Evolutionary conservation across 495 filamentous ascomycete genomes (phyloP), one percentile per base, ranked within the genome.

Genomic region (Neurospora sp.): DNA sequence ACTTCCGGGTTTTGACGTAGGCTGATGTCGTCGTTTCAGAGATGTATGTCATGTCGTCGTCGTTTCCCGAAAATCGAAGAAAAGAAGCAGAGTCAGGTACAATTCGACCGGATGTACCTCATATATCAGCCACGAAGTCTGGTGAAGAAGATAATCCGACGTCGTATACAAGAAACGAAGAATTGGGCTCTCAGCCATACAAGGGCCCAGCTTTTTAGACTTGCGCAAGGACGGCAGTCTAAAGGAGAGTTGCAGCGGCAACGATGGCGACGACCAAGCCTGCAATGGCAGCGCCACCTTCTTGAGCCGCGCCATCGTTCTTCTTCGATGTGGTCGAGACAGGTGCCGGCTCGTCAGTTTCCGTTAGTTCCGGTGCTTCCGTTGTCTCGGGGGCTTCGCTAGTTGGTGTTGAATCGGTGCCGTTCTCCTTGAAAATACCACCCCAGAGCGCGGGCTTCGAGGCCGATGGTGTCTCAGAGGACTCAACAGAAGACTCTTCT

Each of bases 221-320:
- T 7, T 35, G 27, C 14, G 54, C 14, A 35, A 14, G 8, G 54
- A 18, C 2, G 8, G 54, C 54, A 66, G 27, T 66, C 16, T 72
- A 87, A 37, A 83, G 80, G 37, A 87, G 76, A 44, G 82, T 84
- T 44, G 81, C 80, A 5, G 84, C 84, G 23, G 84, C 85, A 16
- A 87, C 79, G 8, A 86, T 78, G 70, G 85, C 85, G 18, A 87
- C 82, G 37, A 87, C 79, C 38, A 87, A 76, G 23, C 84, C 84
- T 18, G 84, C 84, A 23, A 86, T 78, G 62, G 85, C 84, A 39
- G 83, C 78, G 14, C 82, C 82, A 20, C 82, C 80, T 72, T 85
- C 80, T 18, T 82, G 78, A 20, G 78, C 78, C 1, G 78, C 80
- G 9, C 77, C 80, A 23, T 78, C 84, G 76, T 85, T 84, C 72